Conservation (phyloP, 2,329 filamentous ascomycete species). For the Colletotrichum salicis region DNA sequence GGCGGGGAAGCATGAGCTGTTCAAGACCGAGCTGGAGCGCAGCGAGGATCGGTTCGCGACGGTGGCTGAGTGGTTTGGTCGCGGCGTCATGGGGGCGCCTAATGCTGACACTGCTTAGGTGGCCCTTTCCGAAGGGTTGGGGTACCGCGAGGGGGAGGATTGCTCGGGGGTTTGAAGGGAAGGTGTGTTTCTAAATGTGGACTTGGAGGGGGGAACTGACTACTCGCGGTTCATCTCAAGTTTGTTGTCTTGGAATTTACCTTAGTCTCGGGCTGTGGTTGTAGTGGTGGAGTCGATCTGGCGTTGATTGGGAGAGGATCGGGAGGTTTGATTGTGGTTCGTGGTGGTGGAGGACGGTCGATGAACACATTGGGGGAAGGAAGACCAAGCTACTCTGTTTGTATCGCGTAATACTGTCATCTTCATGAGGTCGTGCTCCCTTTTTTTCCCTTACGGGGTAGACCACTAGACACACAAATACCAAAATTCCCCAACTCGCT, state of each 20-base stretch:
- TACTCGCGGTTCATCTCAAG: not conserved
- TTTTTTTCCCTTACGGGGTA: not conserved
- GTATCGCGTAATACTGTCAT: constrained; percentile 11
- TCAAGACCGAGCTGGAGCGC: constrained; percentile 80
- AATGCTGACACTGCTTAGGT: constrained; percentile 42
- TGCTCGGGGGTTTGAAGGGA: not conserved
- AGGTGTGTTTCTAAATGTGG: not conserved
- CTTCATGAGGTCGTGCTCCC: not conserved
- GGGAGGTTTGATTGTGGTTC: not conserved
- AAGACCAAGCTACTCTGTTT: not conserved
- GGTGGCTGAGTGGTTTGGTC: constrained; percentile 92
- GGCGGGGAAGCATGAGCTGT: constrained; percentile 88
- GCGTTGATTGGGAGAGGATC: too few species aligned
- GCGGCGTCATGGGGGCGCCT: constrained; percentile 82
- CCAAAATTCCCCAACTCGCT: not conserved
- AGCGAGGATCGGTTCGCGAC: constrained; percentile 89
- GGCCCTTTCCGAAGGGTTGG: not conserved
- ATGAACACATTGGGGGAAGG: not conserved
- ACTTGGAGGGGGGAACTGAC: not conserved
- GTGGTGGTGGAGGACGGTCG: not conserved
- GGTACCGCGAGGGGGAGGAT: not conserved
- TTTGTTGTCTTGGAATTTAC: not conserved
- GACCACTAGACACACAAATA: not conserved
- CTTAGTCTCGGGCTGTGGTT: not conserved
- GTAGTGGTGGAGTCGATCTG: not conserved